Percentiles rank a stretch among this genome's conserved stretches.
Evolutionary conservation across 495 filamentous ascomycete species (phyloP).

Genomic region (Podospora bellae-mahoneyi): DNA sequence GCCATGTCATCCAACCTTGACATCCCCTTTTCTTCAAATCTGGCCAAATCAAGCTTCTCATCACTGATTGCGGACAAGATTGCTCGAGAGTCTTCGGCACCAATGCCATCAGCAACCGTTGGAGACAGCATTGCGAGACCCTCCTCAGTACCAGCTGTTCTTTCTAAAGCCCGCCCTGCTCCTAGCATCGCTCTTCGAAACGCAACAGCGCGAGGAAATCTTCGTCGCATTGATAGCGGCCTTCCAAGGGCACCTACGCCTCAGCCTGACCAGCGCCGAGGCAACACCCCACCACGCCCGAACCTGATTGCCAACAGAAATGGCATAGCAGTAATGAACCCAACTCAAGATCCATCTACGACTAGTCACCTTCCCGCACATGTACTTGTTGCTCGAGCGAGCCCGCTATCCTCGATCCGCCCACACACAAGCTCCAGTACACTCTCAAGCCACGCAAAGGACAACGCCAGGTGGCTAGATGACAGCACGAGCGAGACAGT

Average conservation of each 20-base stretch:
- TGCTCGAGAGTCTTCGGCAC: background rate
- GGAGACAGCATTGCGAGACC: background rate
- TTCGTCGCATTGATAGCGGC: background rate
- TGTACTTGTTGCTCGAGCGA: background rate
- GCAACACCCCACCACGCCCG: background rate
- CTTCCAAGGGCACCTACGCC: background rate
- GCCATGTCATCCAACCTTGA: background rate
- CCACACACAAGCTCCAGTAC: slow-evolving; percentile 28
- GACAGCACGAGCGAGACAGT: slow-evolving; percentile 24
- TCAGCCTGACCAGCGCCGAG: background rate
- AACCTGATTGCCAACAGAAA: background rate
- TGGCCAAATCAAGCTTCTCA: background rate
- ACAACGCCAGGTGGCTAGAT: slow-evolving; percentile 8
- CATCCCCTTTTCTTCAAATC: background rate
- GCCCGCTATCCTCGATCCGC: slow-evolving; percentile 9
- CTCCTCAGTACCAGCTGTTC: background rate
- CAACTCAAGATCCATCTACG: background rate
- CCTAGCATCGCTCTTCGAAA: background rate
- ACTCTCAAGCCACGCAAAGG: slow-evolving; percentile 13
- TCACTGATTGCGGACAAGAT: background rate
- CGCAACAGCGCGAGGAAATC: background rate
- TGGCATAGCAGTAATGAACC: background rate
- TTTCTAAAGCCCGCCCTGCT: background rate
- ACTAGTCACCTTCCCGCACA: background rate
- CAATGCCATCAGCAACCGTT: background rate